Evolutionary conservation across 2,329 filamentous ascomycete species (phyloP).

Genomic region (Fonsecaea multimorphosa): DNA sequence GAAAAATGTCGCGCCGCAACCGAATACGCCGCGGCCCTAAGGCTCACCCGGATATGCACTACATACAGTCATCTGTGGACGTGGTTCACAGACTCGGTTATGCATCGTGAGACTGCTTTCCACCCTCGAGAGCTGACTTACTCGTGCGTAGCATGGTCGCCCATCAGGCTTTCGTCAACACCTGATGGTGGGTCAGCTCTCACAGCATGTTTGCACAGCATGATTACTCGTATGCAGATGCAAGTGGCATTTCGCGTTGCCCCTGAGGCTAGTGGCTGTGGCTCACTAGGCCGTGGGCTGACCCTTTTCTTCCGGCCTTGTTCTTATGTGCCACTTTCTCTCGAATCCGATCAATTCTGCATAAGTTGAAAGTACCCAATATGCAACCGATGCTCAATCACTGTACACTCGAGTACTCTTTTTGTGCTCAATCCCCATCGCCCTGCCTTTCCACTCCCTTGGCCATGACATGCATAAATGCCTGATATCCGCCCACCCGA

Average conservation of each 20-base stretch:
- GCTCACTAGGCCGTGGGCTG: not conserved
- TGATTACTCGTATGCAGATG: not conserved
- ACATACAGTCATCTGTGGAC: not conserved
- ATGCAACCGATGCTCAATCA: not conserved
- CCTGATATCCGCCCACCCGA: not conserved
- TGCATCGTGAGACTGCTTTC: not conserved
- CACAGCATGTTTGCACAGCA: not conserved
- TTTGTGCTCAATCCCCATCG: not conserved
- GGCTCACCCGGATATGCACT: not conserved
- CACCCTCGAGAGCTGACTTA: not conserved
- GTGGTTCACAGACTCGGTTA: not conserved
- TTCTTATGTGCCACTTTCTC: not conserved
- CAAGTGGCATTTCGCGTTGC: not conserved
- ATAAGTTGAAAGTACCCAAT: not conserved
- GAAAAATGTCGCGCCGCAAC: not conserved
- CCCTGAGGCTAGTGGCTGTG: conserved; percentile 3
- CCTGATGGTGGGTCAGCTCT: not conserved
- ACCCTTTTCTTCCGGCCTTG: not conserved
- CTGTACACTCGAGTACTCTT: not conserved
- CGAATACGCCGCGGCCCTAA: not conserved
- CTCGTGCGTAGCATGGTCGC: not conserved
- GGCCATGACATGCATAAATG: not conserved
- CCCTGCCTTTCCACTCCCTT: not conserved
- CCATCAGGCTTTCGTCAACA: not conserved
- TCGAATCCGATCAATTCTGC: not conserved